Conservation (phyloP, 305 asterid genomes). For the Fraxinus velutina region DNA sequence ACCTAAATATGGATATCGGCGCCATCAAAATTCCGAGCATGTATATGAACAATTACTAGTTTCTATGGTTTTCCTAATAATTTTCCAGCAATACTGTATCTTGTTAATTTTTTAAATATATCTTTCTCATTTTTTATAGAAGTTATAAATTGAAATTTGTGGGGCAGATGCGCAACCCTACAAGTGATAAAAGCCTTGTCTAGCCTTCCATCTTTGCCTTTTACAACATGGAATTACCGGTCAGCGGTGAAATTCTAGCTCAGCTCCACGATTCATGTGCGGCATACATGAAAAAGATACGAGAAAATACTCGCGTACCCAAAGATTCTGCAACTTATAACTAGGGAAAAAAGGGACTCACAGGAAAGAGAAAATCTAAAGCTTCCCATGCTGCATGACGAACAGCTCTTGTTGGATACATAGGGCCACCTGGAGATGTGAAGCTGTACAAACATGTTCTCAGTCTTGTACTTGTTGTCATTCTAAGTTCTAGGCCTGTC, state of each 20-base stretch:
- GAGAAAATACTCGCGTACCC: not conserved
- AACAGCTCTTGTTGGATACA: constrained; percentile 93
- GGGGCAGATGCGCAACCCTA: not conserved
- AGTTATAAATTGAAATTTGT: not conserved
- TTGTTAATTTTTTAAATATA: too few relatives aligned
- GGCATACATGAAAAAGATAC: constrained; percentile 4
- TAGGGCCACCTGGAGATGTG: constrained; percentile 97
- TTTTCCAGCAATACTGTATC: not conserved
- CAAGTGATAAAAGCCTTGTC: not conserved
- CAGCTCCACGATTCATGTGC: not conserved
- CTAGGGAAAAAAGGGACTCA: constrained; percentile 36
- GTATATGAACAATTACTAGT: not conserved
- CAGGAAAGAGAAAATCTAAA: constrained; percentile 81
- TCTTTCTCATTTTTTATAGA: too few relatives aligned
- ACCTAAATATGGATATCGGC: not conserved
- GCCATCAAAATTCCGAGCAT: not conserved
- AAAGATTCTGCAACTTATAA: not conserved
- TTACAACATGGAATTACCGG: not conserved
- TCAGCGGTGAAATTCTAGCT: not conserved
- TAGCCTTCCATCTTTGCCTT: not conserved
- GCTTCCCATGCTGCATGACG: constrained; percentile 98
- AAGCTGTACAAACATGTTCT: constrained; percentile 90
- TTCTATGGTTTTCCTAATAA: not conserved
- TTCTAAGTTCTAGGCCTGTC: constrained; percentile 80
- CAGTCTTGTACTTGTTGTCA: constrained; percentile 82